Evolutionary conservation across 164 flowering plant genomes (phyloP).

Genomic region (Magnolia changhungtana): DNA sequence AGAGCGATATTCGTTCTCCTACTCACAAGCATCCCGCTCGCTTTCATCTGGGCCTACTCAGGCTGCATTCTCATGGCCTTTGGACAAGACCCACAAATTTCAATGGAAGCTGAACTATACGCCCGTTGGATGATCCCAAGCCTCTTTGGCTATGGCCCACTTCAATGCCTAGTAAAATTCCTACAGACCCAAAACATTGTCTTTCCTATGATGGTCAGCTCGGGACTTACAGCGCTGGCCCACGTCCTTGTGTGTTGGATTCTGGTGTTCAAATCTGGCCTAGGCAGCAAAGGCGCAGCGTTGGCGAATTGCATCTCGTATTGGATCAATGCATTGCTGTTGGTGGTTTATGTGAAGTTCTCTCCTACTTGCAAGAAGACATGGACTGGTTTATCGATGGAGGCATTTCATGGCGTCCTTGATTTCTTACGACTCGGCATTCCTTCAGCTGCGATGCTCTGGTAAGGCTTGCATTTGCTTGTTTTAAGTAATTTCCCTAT

Average conservation of each 20-base stretch:
- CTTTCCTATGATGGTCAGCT: constrained; percentile 21
- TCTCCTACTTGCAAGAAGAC: constrained; percentile 23
- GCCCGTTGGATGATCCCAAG: constrained; percentile 28
- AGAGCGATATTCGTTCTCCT: constrained; percentile 19
- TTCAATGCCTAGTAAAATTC: constrained; percentile 20
- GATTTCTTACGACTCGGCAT: constrained; percentile 19
- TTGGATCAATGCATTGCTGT: constrained; percentile 24
- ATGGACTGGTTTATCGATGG: constrained; percentile 26
- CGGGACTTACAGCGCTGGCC: constrained; percentile 17
- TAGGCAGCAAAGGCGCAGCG: constrained; percentile 26
- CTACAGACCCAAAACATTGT: constrained; percentile 21
- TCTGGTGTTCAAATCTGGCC: constrained; percentile 22
- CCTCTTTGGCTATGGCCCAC: constrained; percentile 21
- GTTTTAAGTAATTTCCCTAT: not conserved
- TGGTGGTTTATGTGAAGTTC: constrained; percentile 19
- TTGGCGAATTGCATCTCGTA: constrained; percentile 21
- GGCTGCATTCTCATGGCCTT: constrained; percentile 16
- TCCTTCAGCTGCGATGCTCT: constrained; percentile 27
- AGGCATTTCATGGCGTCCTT: constrained; percentile 16
- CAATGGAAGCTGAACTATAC: constrained; percentile 20
- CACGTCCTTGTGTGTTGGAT: constrained; percentile 22
- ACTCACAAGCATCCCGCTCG: constrained; percentile 17
- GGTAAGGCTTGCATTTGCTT: constrained; percentile 7
- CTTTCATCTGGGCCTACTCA: constrained; percentile 23
- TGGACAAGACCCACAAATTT: constrained; percentile 23